Conservation (phyloP, 768 basidiomycete genomes). For the Suillus variegatus region DNA sequence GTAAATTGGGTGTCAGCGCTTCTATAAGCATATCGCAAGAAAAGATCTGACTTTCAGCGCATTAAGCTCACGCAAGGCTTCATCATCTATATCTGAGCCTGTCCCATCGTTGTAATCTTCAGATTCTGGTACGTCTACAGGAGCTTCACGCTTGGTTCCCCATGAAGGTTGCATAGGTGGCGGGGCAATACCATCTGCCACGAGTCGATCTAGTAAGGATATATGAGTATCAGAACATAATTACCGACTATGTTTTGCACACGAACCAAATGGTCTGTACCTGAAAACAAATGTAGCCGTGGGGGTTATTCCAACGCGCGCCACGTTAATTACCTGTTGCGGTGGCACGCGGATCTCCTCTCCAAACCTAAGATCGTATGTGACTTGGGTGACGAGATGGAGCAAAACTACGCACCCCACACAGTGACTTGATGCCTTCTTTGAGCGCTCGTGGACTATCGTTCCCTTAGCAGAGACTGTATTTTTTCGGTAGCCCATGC, state of each 20-base stretch:
- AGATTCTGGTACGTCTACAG: not conserved
- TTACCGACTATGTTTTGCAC: not conserved
- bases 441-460: slow-evolving; percentile 14
- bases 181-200: slow-evolving; percentile 8
- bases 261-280: slow-evolving; percentile 13
- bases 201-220: slow-evolving; percentile 9
- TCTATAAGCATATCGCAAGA: slow-evolving; percentile 20
- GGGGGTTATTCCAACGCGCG: slow-evolving; percentile 2
- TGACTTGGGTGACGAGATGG: slow-evolving; percentile 1
- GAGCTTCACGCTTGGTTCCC: slow-evolving; percentile 6
- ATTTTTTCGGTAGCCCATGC: not conserved
- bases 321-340: slow-evolving; percentile 4
- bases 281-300: slow-evolving; percentile 13
- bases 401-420: slow-evolving; percentile 5
- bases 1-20: not conserved
- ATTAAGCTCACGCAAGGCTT: slow-evolving; percentile 3
- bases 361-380: slow-evolving; percentile 8
- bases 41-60: slow-evolving; percentile 6
- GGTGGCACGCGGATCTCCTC: slow-evolving; percentile 3
- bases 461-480: not conserved
- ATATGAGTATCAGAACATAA: not conserved
- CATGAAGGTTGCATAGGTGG: slow-evolving; percentile 3
- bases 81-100: slow-evolving; percentile 5
- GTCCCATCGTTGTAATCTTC: not conserved
- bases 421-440: slow-evolving; percentile 15